phyloP scores from a whole-genome alignment of 257 asterid species.

The Solanum corneliomulleri region DNA sequence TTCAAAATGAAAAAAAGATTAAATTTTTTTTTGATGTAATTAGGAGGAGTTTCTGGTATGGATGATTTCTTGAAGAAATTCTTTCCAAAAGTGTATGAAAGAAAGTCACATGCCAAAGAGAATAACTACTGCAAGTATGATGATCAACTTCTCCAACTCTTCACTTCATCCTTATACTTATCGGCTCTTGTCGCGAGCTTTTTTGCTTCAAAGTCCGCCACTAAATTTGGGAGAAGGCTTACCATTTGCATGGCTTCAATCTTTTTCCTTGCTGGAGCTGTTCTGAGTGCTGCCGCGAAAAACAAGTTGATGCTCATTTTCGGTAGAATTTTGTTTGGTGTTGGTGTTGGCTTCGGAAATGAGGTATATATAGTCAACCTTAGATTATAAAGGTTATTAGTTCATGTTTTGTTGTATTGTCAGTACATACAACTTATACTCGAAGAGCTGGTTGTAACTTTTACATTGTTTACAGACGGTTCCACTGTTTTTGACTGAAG shows the following conservation, averaged over 20 bases:
- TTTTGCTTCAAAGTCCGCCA: slow-evolving; percentile 23
- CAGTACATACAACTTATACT: not conserved
- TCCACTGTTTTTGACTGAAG: slow-evolving; percentile 29
- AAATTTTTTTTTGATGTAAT: not conserved
- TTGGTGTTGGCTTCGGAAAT: slow-evolving; percentile 48
- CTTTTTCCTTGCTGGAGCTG: slow-evolving; percentile 32
- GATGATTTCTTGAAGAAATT: slow-evolving; percentile 40
- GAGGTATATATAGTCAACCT: slow-evolving; percentile 18
- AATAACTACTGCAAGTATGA: slow-evolving; percentile 48
- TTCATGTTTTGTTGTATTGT: not conserved
- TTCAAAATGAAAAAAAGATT: not conserved
- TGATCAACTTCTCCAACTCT: slow-evolving; percentile 30
- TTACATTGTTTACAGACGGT: slow-evolving; percentile 12
- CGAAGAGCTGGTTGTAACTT: not conserved
- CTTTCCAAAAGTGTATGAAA: slow-evolving; percentile 32
- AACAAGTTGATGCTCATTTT: slow-evolving; percentile 24
- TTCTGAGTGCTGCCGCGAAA: slow-evolving; percentile 16
- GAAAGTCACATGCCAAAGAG: slow-evolving; percentile 21
- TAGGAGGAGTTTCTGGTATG: slow-evolving; percentile 56
- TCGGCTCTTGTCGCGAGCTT: slow-evolving; percentile 39
- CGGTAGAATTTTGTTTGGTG: slow-evolving; percentile 38
- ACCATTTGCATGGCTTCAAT: slow-evolving; percentile 35
- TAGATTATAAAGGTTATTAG: not conserved
- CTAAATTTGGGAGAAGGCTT: slow-evolving; percentile 23
- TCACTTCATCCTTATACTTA: slow-evolving; percentile 55